Evolutionary conservation across 169 alveolate species (phyloP), one percentile per base, ranked within the genome.

Genomic region (Sarcocystis neurona): DNA sequence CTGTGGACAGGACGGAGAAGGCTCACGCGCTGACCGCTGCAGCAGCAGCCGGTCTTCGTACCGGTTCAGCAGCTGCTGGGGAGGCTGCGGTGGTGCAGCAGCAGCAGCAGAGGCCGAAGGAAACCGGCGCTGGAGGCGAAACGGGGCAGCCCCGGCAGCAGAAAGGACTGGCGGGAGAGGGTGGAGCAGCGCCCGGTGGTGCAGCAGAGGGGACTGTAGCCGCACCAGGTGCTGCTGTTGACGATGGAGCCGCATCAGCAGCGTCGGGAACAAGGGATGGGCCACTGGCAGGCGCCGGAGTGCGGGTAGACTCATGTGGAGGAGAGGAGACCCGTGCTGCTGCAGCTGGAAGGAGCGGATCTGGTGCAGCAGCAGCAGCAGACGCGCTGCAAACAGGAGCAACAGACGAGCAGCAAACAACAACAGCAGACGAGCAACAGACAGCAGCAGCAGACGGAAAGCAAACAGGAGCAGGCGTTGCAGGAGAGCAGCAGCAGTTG

Each of bases 181-280:
- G n/a, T 2, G 2, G 70, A 58, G 70, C 2, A 6, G n/a, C 39
- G 70, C 56, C 34, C 50, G 2, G 34, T 39, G 86, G 74, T 30
- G 80, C 80, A 72, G 80, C 80, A 72, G 80, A 46, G 50, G 68
- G 50, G 50, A 72, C 86, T 23, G 72, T 44, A 79, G 47, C 86
- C 46, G 44, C 72, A 79, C 34, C 43, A 30, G 84, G 66, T 43
- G 63, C 68, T 30, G 39, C 70, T 30, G 72, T 50, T 15, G 80
- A 68, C 46, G 37, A 48, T 32, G 2, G 30, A 43, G 37, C 84
- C 41, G 39, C 60, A 2, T 6, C 2, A 6, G 15, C 30, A 30
- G 34, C 44, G 10, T 27, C 86, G 50, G 30, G 74, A 4, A 23
- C 6, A 30, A 12, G 63, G 10, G 63, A 10, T 12, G 20, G 63